Evolutionary conservation across 768 basidiomycete genomes (phyloP), one percentile per base, ranked within the genome.

Genomic region (Rhodotorula babjevae): DNA sequence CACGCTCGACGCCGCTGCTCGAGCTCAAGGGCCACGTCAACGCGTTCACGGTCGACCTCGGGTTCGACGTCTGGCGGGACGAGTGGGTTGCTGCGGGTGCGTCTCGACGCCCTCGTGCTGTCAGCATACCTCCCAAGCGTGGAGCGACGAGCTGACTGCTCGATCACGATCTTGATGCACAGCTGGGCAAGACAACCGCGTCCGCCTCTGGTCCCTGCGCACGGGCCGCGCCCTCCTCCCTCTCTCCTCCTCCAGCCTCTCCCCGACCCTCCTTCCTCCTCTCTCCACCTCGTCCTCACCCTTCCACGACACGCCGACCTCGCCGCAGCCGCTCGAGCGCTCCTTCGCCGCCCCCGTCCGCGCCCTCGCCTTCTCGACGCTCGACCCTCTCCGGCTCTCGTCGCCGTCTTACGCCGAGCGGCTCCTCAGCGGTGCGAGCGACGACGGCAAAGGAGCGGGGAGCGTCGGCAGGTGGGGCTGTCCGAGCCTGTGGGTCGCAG

Each of bases 161-260:
- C n/a, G n/a, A n/a, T n/a, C n/a, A n/a, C n/a, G n/a, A n/a, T n/a
- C n/a, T n/a, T n/a, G n/a, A n/a, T n/a, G 19, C 23, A 18, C 68
- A 75, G 73, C 63, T 21, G 71, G 71, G 0, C 67, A 72, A 52
- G 71, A 72, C 49, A 19, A 40, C 21, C 47, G 59, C 12, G 25
- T 75, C 44, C 74, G 74, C n/a, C 40, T 75, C 46, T 75, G 67
- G 65, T 75, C 74, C 19, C 74, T 75, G 46, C 64, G 62, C 18
- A 72, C 64, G n/a, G 70, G 74, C 23, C 44, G 12, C 6, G 42
- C 47, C 18, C 21, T 69, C 61, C n/a, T 49, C 31, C 36, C 40
- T 27, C 10, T 57, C 42, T 57, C 60, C 60, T 36, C 58, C 18
- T 40, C 47, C 61, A 29, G 11, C 58, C 23, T 47, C 31, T 5